Conservation (phyloP, 768 basidiomycete genomes). For the Pleurotus tuoliensis region DNA sequence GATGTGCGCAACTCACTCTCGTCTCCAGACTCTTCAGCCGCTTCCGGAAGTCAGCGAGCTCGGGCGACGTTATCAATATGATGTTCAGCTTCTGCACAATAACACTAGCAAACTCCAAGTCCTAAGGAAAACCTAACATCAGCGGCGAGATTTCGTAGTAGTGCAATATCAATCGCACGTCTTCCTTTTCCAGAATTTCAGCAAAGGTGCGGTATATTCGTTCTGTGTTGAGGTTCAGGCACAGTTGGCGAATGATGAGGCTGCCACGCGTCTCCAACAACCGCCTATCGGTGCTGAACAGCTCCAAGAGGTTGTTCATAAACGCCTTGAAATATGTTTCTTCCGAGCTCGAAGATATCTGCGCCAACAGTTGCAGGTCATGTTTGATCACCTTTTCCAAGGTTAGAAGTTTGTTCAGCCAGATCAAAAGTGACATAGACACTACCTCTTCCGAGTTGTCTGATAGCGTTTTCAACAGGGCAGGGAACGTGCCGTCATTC, state of each 20-base stretch:
- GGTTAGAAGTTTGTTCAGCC: background rate
- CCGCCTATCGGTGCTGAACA: constrained; percentile 92
- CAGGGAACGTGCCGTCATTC: constrained; percentile 97
- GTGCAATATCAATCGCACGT: constrained; percentile 42
- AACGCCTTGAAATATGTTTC: constrained; percentile 94
- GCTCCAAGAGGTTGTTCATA: constrained; percentile 90
- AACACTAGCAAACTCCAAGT: constrained; percentile 95
- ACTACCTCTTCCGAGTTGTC: constrained; percentile 91
- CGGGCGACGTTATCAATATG: constrained; percentile 94
- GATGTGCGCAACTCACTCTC: constrained; percentile 48
- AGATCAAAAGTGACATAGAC: background rate
- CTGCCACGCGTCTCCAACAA: constrained; percentile 90
- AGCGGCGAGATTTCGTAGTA: constrained; percentile 14
- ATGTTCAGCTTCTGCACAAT: constrained; percentile 98
- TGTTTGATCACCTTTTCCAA: constrained; percentile 82
- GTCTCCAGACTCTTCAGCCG: constrained; percentile 91
- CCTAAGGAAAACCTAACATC: constrained; percentile 41
- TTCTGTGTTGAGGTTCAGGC: constrained; percentile 91
- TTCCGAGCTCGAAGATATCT: constrained; percentile 94
- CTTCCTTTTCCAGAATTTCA: constrained; percentile 97
- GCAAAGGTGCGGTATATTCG: constrained; percentile 94
- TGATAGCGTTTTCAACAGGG: constrained; percentile 90
- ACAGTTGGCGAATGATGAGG: constrained; percentile 92
- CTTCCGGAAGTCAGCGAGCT: constrained; percentile 92
- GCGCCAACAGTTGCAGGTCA: constrained; percentile 91